These are phyloP conservation scores for Suillus americanus DNA, from an alignment of 768 basidiomycete species.

Conservation along the genomic window DNA sequence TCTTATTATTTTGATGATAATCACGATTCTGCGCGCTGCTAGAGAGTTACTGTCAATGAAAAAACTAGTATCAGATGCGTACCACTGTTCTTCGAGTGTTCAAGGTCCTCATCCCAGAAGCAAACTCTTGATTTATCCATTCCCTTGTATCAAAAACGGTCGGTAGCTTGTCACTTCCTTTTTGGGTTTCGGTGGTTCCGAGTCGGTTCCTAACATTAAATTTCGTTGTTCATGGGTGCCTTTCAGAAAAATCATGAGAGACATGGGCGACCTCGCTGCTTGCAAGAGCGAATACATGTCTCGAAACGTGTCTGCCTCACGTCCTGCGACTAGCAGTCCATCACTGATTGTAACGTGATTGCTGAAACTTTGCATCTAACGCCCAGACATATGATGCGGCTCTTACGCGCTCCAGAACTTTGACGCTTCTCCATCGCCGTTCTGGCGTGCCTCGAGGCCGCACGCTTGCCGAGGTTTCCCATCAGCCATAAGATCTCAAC, in stretches of 20 bases:
- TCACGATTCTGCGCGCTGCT: not conserved
- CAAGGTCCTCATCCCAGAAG: slow-evolving; percentile 10
- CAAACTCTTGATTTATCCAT: slow-evolving; percentile 11
- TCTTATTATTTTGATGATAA: not conserved
- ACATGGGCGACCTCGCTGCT: not conserved
- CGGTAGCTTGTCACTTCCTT: slow-evolving; percentile 9
- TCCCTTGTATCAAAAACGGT: slow-evolving; percentile 17
- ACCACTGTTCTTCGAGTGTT: not conserved
- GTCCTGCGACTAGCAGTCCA: no score
- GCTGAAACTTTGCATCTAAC: not conserved
- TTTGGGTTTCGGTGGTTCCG: slow-evolving; percentile 12
- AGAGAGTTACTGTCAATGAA: not conserved
- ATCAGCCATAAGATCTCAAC: not conserved
- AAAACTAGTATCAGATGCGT: not conserved
- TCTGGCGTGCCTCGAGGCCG: not conserved
- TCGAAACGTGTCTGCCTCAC: not conserved
- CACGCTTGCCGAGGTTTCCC: not conserved
- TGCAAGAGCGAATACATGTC: not conserved
- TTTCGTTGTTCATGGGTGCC: not conserved
- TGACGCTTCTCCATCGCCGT: not conserved
- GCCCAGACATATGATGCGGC: not conserved
- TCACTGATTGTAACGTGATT: not conserved
- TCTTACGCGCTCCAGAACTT: not conserved
- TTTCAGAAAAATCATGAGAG: not conserved
- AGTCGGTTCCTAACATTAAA: not conserved